Conservation (phyloP, 352 stramenopile genomes). For the Phytopythium ostracodes region DNA sequence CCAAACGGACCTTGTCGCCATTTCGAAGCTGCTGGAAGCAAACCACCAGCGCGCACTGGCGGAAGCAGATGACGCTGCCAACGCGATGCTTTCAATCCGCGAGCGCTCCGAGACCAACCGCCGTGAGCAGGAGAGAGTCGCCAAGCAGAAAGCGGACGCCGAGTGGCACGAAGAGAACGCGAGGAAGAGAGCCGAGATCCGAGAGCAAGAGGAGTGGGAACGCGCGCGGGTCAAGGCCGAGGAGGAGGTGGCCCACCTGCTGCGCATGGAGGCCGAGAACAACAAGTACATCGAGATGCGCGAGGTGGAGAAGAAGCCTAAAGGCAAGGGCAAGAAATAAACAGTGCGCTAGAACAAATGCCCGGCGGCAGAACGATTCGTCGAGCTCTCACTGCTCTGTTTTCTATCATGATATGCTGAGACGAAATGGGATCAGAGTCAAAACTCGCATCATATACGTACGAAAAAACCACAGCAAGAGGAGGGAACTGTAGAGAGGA, state of each 20-base stretch:
- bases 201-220: slow-evolving; percentile 49
- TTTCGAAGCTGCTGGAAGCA: slow-evolving; percentile 31
- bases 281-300: slow-evolving; percentile 46
- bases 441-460: slow-evolving; percentile 4
- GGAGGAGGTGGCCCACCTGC: slow-evolving; percentile 35
- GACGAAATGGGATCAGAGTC: neutral
- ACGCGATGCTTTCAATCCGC: slow-evolving; percentile 22
- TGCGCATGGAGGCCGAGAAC: slow-evolving; percentile 52
- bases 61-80: slow-evolving; percentile 22
- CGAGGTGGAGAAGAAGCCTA: slow-evolving; percentile 41
- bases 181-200: slow-evolving; percentile 35
- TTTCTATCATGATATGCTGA: slow-evolving; percentile 6
- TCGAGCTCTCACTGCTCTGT: neutral
- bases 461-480: neutral
- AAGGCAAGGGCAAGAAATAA: slow-evolving; percentile 61
- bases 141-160: slow-evolving; percentile 34
- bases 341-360: neutral
- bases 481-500: neutral
- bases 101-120: slow-evolving; percentile 23
- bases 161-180: slow-evolving; percentile 58
- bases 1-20: slow-evolving; percentile 42
- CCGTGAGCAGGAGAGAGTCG: slow-evolving; percentile 26
- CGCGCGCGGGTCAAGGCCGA: slow-evolving; percentile 33
- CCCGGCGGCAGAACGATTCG: neutral
- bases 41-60: slow-evolving; percentile 34